These are phyloP conservation scores for Annulohypoxylon truncatum DNA, from an alignment of 2,329 filamentous ascomycete species.

Conservation along the genomic window DNA sequence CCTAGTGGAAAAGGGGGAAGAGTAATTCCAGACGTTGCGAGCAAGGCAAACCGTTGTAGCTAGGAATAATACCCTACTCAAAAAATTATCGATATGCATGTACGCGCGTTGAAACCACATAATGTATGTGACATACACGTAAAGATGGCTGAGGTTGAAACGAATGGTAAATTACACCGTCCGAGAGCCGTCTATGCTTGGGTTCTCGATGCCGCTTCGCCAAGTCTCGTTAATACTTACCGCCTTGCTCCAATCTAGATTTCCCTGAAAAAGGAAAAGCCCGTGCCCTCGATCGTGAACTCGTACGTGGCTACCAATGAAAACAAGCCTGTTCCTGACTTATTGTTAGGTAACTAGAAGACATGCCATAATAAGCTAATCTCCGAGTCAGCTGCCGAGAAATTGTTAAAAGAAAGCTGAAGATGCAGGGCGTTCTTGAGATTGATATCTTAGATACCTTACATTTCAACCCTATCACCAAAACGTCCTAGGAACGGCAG, in stretches of 20 bases:
- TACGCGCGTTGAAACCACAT: background rate
- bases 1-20: background rate
- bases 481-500: background rate
- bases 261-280: background rate
- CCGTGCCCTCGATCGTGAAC: background rate
- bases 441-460: background rate
- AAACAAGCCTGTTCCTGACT: background rate
- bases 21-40: background rate
- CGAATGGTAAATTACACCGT: background rate
- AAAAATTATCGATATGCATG: background rate
- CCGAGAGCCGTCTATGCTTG: constrained; percentile 1
- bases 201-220: background rate
- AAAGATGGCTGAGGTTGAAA: background rate
- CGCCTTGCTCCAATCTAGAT: background rate
- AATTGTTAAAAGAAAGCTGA: background rate
- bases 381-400: background rate
- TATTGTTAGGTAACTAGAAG: background rate
- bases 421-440: background rate
- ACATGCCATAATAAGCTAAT: background rate
- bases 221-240: background rate
- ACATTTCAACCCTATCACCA: background rate
- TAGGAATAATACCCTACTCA: background rate
- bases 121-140: background rate
- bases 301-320: background rate
- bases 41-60: background rate